phyloP scores from a whole-genome alignment of 2,329 filamentous ascomycete species.

The Coleophoma cylindrospora region DNA sequence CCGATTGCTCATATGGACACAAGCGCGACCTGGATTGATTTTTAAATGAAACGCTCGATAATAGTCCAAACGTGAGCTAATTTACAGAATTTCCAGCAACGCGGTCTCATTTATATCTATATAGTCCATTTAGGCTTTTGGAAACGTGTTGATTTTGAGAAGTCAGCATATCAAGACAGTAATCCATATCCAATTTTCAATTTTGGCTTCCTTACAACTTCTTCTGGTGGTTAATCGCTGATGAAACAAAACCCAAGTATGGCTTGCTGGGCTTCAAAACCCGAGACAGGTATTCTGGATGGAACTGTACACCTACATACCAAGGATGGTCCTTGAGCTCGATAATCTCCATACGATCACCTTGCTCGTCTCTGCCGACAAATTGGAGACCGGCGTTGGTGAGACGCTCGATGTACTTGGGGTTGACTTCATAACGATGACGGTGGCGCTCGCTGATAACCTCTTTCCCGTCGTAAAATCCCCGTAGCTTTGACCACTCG shows the following conservation, averaged over 20 bases:
- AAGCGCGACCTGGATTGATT: too few relatives aligned
- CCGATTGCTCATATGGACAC: too few relatives aligned
- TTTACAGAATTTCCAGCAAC: too few relatives aligned
- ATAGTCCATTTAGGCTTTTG: too few relatives aligned
- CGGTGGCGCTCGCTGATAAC: conserved; percentile 71
- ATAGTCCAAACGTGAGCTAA: too few relatives aligned
- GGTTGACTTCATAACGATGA: conserved; percentile 90
- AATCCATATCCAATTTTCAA: too few relatives aligned
- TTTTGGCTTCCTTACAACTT: too few relatives aligned
- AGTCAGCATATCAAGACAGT: too few relatives aligned
- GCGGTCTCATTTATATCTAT: too few relatives aligned
- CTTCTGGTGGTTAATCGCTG: too few relatives aligned
- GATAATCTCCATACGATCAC: conserved; percentile 76
- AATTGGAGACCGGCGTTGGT: conserved; percentile 68
- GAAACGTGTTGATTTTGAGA: too few relatives aligned
- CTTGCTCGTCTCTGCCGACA: conserved; percentile 73
- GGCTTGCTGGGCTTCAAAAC: conserved; percentile 71
- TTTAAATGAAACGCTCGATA: too few relatives aligned
- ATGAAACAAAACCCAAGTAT: conserved; percentile 65
- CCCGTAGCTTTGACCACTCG: conserved; percentile 74
- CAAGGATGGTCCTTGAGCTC: conserved; percentile 80
- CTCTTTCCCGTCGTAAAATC: conserved; percentile 59
- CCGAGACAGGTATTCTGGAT: conserved; percentile 78
- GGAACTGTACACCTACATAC: conserved; percentile 83
- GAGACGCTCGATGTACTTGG: conserved; percentile 64